Conservation (phyloP, 345 rosid species). For the Eucalyptus albens region DNA sequence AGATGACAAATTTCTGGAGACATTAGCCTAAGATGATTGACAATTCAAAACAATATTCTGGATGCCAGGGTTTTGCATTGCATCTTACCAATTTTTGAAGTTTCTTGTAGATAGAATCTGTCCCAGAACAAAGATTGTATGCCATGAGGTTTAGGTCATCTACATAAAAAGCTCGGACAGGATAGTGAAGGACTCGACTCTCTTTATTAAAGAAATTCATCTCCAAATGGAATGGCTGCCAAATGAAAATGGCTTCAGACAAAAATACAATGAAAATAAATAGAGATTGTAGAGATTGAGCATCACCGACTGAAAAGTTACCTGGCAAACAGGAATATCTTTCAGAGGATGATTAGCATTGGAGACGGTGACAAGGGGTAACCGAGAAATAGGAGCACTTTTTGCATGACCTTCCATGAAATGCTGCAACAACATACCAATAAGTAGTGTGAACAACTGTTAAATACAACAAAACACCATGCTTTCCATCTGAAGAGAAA, state of each 20-base stretch:
- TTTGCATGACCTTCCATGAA: conserved; percentile 98
- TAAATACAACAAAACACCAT: not conserved
- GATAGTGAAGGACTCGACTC: conserved; percentile 93
- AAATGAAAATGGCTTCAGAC: conserved; percentile 15
- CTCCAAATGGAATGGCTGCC: conserved; percentile 97
- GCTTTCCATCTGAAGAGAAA: not conserved
- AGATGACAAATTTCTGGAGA: not conserved
- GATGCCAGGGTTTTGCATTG: not conserved
- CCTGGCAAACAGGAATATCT: conserved; percentile 91
- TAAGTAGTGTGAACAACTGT: not conserved
- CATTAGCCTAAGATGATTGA: not conserved
- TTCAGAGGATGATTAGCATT: conserved; percentile 66
- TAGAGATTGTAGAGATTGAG: not conserved
- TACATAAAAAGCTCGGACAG: conserved; percentile 80
- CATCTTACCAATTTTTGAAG: conserved; percentile 65
- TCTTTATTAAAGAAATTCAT: conserved; percentile 90
- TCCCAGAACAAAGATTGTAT: conserved; percentile 78
- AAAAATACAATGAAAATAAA: conserved; percentile 1
- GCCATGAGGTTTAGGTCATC: conserved; percentile 88
- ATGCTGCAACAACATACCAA: conserved; percentile 38
- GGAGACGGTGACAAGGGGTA: conserved; percentile 70
- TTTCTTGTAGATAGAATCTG: conserved; percentile 68
- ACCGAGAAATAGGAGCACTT: conserved; percentile 83
- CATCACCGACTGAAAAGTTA: conserved; percentile 2
- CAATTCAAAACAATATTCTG: not conserved